Conservation (phyloP, 2,329 filamentous ascomycete genomes). For the Chaetomiaceae sp. region DNA sequence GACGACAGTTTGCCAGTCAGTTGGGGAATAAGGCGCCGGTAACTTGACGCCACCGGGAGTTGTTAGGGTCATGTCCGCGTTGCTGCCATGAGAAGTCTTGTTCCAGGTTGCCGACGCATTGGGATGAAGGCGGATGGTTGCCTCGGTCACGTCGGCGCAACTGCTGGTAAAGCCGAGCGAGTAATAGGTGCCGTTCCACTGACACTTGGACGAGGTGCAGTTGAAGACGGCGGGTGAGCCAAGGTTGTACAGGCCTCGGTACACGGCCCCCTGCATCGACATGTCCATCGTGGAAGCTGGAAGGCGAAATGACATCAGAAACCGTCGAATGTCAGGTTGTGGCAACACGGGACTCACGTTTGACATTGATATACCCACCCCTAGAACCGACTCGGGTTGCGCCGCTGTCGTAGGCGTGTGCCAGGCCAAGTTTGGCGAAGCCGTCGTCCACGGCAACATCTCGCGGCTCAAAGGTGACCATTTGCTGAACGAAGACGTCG, state of each 20-base stretch:
- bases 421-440: slow-evolving; percentile 13
- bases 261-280: slow-evolving; percentile 22
- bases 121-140: slow-evolving; percentile 6
- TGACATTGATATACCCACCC: neutral
- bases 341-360: neutral
- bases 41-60: slow-evolving; percentile 5
- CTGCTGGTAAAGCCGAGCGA: slow-evolving; percentile 19
- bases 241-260: slow-evolving; percentile 19
- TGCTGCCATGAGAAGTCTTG: too few relatives aligned
- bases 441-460: slow-evolving; percentile 8
- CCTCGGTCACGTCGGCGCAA: slow-evolving; percentile 20
- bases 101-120: neutral
- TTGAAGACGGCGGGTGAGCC: slow-evolving; percentile 11
- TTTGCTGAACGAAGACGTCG: slow-evolving; percentile 22
- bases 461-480: slow-evolving; percentile 5
- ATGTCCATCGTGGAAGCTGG: slow-evolving; percentile 12
- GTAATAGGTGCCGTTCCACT: slow-evolving; percentile 17
- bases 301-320: neutral
- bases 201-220: slow-evolving; percentile 18
- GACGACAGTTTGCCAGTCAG: slow-evolving; percentile 11
- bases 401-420: slow-evolving; percentile 11
- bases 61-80: neutral
- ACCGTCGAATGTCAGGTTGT: neutral
- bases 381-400: neutral
- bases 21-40: slow-evolving; percentile 1